phyloP scores from a whole-genome alignment of 305 asterid species.

The Petunia hybrid region DNA sequence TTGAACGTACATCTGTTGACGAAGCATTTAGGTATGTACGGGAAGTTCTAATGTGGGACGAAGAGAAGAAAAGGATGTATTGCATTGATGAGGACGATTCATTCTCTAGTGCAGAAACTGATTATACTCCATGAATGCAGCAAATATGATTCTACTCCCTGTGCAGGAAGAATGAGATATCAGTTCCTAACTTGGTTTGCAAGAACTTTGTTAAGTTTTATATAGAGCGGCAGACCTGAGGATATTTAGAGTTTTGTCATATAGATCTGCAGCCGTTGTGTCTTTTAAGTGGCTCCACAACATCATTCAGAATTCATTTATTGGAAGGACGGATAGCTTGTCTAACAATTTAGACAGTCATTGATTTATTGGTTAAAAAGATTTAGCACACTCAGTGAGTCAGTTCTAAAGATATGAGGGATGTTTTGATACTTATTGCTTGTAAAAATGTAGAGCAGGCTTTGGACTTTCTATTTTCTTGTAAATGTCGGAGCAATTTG shows the following conservation, averaged over 20 bases:
- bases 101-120: conserved; percentile 39
- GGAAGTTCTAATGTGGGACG: conserved; percentile 80
- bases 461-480: conserved; percentile 21
- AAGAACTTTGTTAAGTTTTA: neutral
- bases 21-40: conserved; percentile 60
- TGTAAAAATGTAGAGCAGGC: conserved; percentile 15
- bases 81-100: conserved; percentile 50
- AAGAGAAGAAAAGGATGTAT: conserved; percentile 45
- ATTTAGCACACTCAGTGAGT: neutral
- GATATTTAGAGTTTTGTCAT: neutral
- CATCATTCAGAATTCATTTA: conserved; percentile 18
- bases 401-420: neutral
- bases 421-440: neutral
- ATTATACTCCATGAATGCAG: conserved; percentile 4
- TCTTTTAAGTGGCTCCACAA: neutral
- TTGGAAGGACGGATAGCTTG: neutral
- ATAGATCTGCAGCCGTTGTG: neutral
- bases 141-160: neutral
- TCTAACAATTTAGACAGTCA: neutral
- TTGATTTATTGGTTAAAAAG: conserved; percentile 13
- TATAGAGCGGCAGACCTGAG: neutral
- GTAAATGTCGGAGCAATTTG: conserved; percentile 18
- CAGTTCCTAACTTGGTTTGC: conserved; percentile 4
- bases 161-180: conserved; percentile 5
- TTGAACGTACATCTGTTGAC: conserved; percentile 53